Base-by-base conservation (phyloP, 345 rosid species). In the Brassica nigra region DNA sequence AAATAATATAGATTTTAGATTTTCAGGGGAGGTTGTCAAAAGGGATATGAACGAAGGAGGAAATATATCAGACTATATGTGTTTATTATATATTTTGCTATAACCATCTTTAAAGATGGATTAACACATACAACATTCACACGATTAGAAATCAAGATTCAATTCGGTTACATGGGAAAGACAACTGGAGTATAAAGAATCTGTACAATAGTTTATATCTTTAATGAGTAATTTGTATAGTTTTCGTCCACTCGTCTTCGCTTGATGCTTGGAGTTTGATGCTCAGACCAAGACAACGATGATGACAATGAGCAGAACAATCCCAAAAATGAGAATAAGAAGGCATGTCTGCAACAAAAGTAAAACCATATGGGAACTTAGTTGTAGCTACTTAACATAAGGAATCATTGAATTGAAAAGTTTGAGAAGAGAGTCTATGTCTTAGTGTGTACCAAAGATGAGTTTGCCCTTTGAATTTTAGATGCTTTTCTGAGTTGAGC, bases 281-380 rank as follows among this genome's bases (percentile, higher is more conserved):
- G 57, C 28, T 78, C 86, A 90, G 29, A 88, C 87, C 83, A 86
- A 85, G 1, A 90, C 77, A 4, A 89, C 84, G 65, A 89, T 81
- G 67, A 89, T 66, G 74, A 90, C 89, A 70, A 90, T 90, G 75
- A 89, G 83, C 77, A 90, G 81, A 62, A 86, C 76, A 70, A 89
- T 86, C 80, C 92, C 95, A 42, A 90, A 90, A 30, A 90, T 90
- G 81, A 90, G 79, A 31, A 90, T 62, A 37, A 90, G 91, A 84
- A 90, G 82, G 77, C 95, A 90, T 20, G 83, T 73, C 95, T 90
- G 95, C 89, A 87, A 69, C 27, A 52, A 8, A 37, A 71, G 63
- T 27, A 20, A 23, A 23, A 63, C 20, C 28, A 66, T 62, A 23
- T 52, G 8, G 59, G 15, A 66, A 27, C 49, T 58, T 71, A 18